These are phyloP conservation scores for Ceratobasidium sp. DNA, from an alignment of 1,284 basidiomycete genomes.

Conservation along the genomic window DNA sequence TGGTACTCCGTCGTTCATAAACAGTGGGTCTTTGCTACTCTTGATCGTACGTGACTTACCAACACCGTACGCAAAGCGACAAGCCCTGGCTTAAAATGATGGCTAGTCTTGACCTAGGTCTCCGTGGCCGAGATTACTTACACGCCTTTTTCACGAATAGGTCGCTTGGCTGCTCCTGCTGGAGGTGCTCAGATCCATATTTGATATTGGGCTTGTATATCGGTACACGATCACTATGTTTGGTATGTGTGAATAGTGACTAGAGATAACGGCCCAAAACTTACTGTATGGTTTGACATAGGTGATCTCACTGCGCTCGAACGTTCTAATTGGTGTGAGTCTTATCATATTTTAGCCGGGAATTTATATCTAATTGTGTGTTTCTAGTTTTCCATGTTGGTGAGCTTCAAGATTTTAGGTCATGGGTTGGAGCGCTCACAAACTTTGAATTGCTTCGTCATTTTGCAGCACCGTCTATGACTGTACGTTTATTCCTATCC, in stretches of 20 bases:
- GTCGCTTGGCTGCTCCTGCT: constrained; percentile 28
- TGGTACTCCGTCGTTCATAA: constrained; percentile 7
- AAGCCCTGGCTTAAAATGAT: constrained; percentile 11
- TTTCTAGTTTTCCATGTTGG: not conserved
- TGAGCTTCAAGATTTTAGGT: too few relatives aligned
- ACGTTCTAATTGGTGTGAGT: constrained; percentile 40
- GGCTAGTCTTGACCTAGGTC: not conserved
- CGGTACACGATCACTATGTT: constrained; percentile 27
- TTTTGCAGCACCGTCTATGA: constrained; percentile 20
- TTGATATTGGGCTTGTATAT: constrained; percentile 31
- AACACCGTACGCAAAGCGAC: not conserved
- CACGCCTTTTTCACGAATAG: not conserved
- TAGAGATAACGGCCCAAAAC: not conserved
- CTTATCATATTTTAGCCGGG: not conserved
- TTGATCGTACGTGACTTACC: not conserved
- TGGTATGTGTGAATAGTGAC: not conserved
- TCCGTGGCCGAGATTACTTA: not conserved
- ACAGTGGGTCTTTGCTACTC: not conserved
- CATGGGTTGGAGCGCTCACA: too few relatives aligned
- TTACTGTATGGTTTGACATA: not conserved
- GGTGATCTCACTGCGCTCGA: constrained; percentile 9
- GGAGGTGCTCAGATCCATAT: constrained; percentile 24
- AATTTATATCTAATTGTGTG: not conserved
- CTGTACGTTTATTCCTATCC: constrained; percentile 2
- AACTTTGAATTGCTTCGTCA: not conserved